phyloP scores from a whole-genome alignment of 2,329 filamentous ascomycete genomes.

The Calonectria ilicicola region DNA sequence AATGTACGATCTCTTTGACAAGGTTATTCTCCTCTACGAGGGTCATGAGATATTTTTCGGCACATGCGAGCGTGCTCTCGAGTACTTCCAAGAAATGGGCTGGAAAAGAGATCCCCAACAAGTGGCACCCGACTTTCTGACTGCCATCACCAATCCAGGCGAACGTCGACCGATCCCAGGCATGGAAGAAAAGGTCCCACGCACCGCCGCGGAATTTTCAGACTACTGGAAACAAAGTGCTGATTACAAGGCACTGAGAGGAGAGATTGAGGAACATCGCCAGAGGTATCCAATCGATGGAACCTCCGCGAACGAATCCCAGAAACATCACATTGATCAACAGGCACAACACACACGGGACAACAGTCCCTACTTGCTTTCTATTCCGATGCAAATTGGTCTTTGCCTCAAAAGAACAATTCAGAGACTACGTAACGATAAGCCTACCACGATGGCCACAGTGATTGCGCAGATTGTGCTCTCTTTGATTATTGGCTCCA shows the following conservation, averaged over 20 bases:
- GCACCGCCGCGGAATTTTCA: background rate
- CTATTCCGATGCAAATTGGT: background rate
- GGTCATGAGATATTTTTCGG: constrained; percentile 78
- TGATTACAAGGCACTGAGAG: background rate
- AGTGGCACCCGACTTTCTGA: constrained; percentile 82
- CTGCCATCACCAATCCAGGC: constrained; percentile 57
- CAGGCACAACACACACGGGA: background rate
- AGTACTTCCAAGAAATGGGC: constrained; percentile 74
- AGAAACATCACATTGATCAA: background rate
- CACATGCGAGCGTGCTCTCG: constrained; percentile 66
- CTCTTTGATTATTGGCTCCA: constrained; percentile 70
- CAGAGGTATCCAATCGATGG: background rate
- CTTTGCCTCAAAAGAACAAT: background rate
- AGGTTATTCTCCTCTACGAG: constrained; percentile 74
- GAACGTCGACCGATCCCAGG: background rate
- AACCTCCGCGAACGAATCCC: background rate
- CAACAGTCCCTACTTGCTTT: background rate
- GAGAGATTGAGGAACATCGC: background rate
- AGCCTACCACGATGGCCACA: constrained; percentile 4
- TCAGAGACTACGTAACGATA: constrained; percentile 14
- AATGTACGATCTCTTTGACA: constrained; percentile 66
- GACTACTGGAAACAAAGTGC: background rate
- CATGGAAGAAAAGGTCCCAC: background rate
- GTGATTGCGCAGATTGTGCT: constrained; percentile 49
- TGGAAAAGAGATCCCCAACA: constrained; percentile 67